These are phyloP conservation scores for Heliocybe sulcata DNA, from an alignment of 1,284 basidiomycete genomes.

Conservation along the genomic window DNA sequence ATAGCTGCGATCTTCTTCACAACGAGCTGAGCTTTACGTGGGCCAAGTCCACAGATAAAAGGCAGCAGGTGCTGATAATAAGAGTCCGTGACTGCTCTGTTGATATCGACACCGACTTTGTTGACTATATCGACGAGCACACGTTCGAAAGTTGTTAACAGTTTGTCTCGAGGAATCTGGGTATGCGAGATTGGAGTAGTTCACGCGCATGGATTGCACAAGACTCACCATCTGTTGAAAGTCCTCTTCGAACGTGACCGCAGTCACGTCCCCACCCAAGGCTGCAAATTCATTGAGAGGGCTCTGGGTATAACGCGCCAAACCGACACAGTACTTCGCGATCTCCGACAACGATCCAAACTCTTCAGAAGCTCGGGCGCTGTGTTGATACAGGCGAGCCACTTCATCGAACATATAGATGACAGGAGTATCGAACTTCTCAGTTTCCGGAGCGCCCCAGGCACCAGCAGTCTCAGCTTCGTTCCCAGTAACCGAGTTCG, in stretches of 20 bases:
- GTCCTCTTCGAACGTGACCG: conserved; percentile 78
- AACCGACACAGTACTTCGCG: conserved; percentile 91
- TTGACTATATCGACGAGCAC: conserved; percentile 88
- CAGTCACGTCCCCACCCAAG: conserved; percentile 74
- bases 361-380: conserved; percentile 80
- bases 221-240: conserved; percentile 77
- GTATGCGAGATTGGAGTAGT: not conserved
- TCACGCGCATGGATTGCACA: not conserved
- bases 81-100: conserved; percentile 79
- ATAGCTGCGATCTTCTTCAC: conserved; percentile 75
- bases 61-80: conserved; percentile 88
- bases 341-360: conserved; percentile 76
- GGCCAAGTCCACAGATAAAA: conserved; percentile 91
- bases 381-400: conserved; percentile 92
- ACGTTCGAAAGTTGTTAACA: conserved; percentile 79
- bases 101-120: conserved; percentile 93
- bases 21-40: conserved; percentile 86
- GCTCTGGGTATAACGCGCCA: conserved; percentile 91
- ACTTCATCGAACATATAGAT: conserved; percentile 89
- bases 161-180: conserved; percentile 42
- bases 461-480: conserved; percentile 11
- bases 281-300: conserved; percentile 93
- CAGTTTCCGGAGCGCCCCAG: conserved; percentile 16
- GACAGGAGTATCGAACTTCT: conserved; percentile 60
- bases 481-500: conserved; percentile 14